These are phyloP conservation scores for Blastobotrys buckinghamii DNA, from an alignment of 1,139 yeast genomes.

Conservation along the genomic window DNA sequence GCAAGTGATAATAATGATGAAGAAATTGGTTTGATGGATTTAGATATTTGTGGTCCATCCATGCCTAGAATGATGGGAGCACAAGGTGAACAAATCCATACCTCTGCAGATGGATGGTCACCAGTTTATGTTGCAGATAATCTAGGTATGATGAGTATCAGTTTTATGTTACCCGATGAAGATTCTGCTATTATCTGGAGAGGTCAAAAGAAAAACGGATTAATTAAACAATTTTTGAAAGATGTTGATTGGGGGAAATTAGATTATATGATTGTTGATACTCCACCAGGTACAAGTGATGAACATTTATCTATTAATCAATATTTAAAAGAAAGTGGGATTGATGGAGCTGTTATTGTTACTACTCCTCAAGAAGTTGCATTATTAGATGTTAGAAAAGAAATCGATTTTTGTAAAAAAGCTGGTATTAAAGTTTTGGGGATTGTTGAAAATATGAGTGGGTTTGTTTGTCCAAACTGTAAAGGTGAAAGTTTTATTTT, in stretches of 20 bases:
- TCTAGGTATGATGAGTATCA: constrained; percentile 91
- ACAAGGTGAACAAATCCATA: constrained; percentile 77
- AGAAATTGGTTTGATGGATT: constrained; percentile 96
- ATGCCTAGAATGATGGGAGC: constrained; percentile 94
- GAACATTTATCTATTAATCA: constrained; percentile 90
- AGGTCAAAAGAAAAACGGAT: constrained; percentile 89
- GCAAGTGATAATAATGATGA: constrained; percentile 82
- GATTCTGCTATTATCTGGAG: constrained; percentile 97
- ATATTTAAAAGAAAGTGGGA: constrained; percentile 82
- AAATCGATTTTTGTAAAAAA: constrained; percentile 88
- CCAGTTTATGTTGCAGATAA: constrained; percentile 96
- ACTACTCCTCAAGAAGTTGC: constrained; percentile 99
- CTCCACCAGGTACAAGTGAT: constrained; percentile 98
- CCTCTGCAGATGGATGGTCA: constrained; percentile 90
- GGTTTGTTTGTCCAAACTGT: constrained; percentile 95
- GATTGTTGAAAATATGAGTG: constrained; percentile 95
- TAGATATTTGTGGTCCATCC: constrained; percentile 97
- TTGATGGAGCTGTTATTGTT: constrained; percentile 92
- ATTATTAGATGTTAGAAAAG: constrained; percentile 87
- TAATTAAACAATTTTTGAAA: constrained; percentile 87
- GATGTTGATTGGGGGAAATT: constrained; percentile 96
- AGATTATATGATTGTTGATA: constrained; percentile 86
- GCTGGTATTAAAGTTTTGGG: constrained; percentile 85
- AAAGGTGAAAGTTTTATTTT: constrained; percentile 86
- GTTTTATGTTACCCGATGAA: constrained; percentile 88